A percentile compares a stretch with the other conserved stretches of the same genome.
phyloP scores from a whole-genome alignment of 2,329 filamentous ascomycete genomes.

The Dactylellina haptotyla region DNA sequence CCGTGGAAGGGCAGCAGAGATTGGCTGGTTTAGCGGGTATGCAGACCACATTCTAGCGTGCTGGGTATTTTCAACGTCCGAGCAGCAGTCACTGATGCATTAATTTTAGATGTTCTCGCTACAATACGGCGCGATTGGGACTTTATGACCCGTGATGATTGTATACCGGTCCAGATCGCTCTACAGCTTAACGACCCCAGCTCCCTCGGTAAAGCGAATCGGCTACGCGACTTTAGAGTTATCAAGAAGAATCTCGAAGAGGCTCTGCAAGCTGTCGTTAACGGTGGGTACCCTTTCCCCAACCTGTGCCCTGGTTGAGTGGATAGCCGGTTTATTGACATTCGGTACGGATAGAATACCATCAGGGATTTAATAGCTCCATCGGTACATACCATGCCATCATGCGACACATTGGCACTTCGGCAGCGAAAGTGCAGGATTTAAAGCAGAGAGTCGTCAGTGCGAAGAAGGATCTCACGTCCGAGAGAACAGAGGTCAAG shows the following conservation, averaged over 20 bases:
- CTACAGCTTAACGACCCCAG: constrained; percentile 92
- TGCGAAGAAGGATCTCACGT: constrained; percentile 82
- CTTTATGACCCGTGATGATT: constrained; percentile 87
- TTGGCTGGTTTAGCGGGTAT: constrained; percentile 41
- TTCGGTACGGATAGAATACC: constrained; percentile 74
- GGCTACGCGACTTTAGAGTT: constrained; percentile 83
- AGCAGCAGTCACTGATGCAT: not conserved
- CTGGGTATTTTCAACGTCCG: not conserved
- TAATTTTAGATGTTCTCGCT: constrained; percentile 71
- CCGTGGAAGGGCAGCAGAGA: constrained; percentile 32
- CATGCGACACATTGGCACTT: constrained; percentile 87
- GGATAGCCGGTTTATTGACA: constrained; percentile 17
- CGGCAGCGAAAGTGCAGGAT: constrained; percentile 82
- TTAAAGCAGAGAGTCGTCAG: constrained; percentile 84
- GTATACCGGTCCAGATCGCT: constrained; percentile 92
- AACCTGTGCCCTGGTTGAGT: too few species aligned
- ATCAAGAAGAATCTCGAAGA: constrained; percentile 90
- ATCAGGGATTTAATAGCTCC: constrained; percentile 98
- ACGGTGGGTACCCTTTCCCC: constrained; percentile 64
- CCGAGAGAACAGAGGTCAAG: constrained; percentile 88
- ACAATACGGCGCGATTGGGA: constrained; percentile 91
- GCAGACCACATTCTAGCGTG: too few species aligned
- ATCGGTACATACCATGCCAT: constrained; percentile 99
- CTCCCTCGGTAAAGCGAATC: constrained; percentile 88
- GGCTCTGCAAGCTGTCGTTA: constrained; percentile 92